A percentile compares a stretch with the other conserved stretches of the same genome.
phyloP scores from a whole-genome alignment of 306 rosid genomes.

The Glycyrrhiza uralensis region DNA sequence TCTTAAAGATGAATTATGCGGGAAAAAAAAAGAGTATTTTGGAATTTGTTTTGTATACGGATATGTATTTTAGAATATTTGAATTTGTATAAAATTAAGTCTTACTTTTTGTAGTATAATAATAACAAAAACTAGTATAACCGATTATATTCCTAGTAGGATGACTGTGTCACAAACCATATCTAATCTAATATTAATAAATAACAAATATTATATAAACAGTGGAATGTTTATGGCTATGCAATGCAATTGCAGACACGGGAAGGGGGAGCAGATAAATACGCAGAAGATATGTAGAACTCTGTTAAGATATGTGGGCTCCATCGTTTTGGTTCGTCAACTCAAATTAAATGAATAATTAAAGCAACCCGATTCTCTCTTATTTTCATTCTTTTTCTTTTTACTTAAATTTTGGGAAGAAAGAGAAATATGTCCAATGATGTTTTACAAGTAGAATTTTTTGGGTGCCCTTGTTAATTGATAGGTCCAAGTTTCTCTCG shows the following conservation, averaged over 20 bases:
- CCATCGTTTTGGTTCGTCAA: conserved; percentile 32
- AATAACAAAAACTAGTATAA: conserved; percentile 2
- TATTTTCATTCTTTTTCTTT: background rate
- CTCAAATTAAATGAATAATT: conserved; percentile 34
- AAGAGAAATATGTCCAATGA: conserved; percentile 25
- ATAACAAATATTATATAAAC: background rate
- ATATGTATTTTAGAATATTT: conserved; percentile 43
- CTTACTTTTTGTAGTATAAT: conserved; percentile 10
- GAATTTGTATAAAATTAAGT: background rate
- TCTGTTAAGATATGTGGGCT: conserved; percentile 34
- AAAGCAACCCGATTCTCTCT: conserved; percentile 32
- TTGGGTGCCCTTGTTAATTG: background rate
- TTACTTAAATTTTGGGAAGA: background rate
- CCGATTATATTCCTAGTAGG: conserved; percentile 27
- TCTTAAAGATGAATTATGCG: conserved; percentile 30
- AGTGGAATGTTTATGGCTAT: conserved; percentile 20
- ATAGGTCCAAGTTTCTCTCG: background rate
- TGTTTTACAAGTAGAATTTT: conserved; percentile 19
- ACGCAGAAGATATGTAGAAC: background rate
- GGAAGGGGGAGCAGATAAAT: background rate
- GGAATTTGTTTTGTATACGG: conserved; percentile 7
- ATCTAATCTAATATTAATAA: background rate
- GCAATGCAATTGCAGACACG: background rate
- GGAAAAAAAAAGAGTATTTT: conserved; percentile 23
- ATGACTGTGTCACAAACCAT: conserved; percentile 9